phyloP scores from a whole-genome alignment of 2,329 filamentous ascomycete genomes.

The Coleophoma eucalyptorum region DNA sequence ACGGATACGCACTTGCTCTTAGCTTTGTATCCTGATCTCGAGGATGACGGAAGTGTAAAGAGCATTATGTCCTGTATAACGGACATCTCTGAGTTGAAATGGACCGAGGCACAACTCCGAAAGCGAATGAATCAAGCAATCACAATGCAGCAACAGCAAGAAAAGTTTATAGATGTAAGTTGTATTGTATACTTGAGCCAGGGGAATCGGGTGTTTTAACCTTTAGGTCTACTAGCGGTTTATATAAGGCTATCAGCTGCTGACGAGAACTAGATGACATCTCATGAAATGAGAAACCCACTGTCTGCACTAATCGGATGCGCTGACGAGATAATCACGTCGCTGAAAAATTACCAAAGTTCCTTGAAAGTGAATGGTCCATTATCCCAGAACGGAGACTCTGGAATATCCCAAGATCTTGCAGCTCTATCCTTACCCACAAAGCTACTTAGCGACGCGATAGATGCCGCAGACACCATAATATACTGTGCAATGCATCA shows the following conservation, averaged over 20 bases:
- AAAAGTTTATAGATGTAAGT: slow-evolving; percentile 66
- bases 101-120: slow-evolving; percentile 12
- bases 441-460: slow-evolving; percentile 51
- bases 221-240: no score
- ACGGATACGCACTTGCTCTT: slow-evolving; percentile 13
- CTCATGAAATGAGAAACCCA: slow-evolving; percentile 71
- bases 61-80: slow-evolving; percentile 14
- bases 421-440: slow-evolving; percentile 24
- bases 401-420: slow-evolving; percentile 32
- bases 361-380: not conserved
- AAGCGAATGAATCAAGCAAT: slow-evolving; percentile 46
- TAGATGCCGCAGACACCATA: slow-evolving; percentile 77
- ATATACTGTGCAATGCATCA: slow-evolving; percentile 74
- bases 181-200: no score
- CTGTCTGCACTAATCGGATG: slow-evolving; percentile 72
- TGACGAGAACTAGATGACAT: slow-evolving; percentile 1
- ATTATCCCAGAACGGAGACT: not conserved
- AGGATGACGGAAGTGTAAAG: slow-evolving; percentile 12
- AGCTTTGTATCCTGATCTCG: slow-evolving; percentile 13
- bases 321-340: slow-evolving; percentile 46
- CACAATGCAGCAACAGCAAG: slow-evolving; percentile 63
- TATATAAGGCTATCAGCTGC: not conserved
- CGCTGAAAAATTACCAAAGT: slow-evolving; percentile 6
- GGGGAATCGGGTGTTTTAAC: no score
- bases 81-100: slow-evolving; percentile 11